Conservation (phyloP, 2,329 filamentous ascomycete species). For the Pezicula radicicola region DNA sequence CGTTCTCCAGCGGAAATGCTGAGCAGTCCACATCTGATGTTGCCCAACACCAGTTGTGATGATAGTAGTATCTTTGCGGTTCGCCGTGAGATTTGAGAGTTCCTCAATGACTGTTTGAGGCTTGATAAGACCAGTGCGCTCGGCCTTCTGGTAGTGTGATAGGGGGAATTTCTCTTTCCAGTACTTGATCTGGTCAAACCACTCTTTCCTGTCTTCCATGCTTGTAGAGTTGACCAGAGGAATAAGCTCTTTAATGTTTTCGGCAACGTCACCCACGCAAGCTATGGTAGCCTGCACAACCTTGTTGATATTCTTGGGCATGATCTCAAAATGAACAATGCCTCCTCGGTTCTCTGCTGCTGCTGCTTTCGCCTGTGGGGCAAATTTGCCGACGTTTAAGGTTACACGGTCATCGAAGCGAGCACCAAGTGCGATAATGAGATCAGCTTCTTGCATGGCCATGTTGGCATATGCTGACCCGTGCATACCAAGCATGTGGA, state of each 20-base stretch:
- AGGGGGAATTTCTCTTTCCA: constrained; percentile 95
- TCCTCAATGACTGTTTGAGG: constrained; percentile 90
- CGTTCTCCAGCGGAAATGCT: constrained; percentile 92
- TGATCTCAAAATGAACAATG: constrained; percentile 96
- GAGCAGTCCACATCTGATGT: constrained; percentile 98
- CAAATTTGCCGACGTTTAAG: constrained; percentile 77
- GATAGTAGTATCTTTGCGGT: constrained; percentile 79
- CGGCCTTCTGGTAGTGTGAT: constrained; percentile 74
- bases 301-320: constrained; percentile 99
- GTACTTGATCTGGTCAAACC: constrained; percentile 83
- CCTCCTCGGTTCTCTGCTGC: constrained; percentile 83
- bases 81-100: constrained; percentile 77
- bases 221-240: constrained; percentile 64
- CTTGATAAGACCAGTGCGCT: constrained; percentile 79
- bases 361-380: constrained; percentile 80
- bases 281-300: constrained; percentile 95
- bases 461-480: constrained; percentile 96
- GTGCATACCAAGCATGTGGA: constrained; percentile 99
- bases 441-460: constrained; percentile 94
- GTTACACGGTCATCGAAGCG: constrained; percentile 98
- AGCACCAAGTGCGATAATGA: constrained; percentile 90
- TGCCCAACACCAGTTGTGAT: constrained; percentile 95
- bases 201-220: constrained; percentile 68
- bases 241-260: constrained; percentile 73
- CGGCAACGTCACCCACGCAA: constrained; percentile 85